These are phyloP conservation scores for Conticribra weissflogii DNA, from an alignment of 108 stramenopile genomes.

Conservation along the genomic window DNA sequence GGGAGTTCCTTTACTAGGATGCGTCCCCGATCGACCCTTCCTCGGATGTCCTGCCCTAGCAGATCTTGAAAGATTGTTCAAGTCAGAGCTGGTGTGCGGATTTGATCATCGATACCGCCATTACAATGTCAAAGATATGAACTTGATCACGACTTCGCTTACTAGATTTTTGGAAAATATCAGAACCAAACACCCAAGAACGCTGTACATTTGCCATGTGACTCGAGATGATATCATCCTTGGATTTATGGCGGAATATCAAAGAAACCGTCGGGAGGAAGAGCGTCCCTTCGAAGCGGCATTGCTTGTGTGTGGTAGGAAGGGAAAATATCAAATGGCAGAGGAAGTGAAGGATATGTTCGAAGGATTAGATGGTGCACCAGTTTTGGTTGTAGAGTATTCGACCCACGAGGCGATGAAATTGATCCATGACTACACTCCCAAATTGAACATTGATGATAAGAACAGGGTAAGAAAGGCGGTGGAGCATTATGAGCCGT, in stretches of 20 bases:
- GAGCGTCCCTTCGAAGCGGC: conserved; percentile 77
- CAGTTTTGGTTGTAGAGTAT: conserved; percentile 69
- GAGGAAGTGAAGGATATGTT: conserved; percentile 74
- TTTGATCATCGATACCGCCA: conserved; percentile 78
- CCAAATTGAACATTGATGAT: conserved; percentile 91
- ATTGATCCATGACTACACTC: conserved; percentile 81
- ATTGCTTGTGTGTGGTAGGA: conserved; percentile 80
- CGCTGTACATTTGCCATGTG: conserved; percentile 93
- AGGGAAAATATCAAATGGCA: conserved; percentile 67
- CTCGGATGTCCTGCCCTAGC: conserved; percentile 90
- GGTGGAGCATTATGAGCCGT: conserved; percentile 90
- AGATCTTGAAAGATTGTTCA: conserved; percentile 88
- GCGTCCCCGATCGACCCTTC: conserved; percentile 91
- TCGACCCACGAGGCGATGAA: conserved; percentile 80
- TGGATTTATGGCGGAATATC: conserved; percentile 89
- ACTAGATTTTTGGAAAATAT: conserved; percentile 90
- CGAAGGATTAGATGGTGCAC: conserved; percentile 66
- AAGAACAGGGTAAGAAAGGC: conserved; percentile 79
- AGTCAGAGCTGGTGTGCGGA: conserved; percentile 74
- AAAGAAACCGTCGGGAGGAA: conserved; percentile 54
- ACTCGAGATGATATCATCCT: conserved; percentile 91
- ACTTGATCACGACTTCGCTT: conserved; percentile 89
- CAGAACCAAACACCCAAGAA: conserved; percentile 68
- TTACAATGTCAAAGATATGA: conserved; percentile 83
- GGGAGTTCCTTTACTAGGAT: conserved; percentile 92